Percentiles rank a stretch among this genome's conserved stretches.
These are phyloP conservation scores for Pisolithus marmoratus DNA, from an alignment of 768 basidiomycete genomes.

Conservation along the genomic window DNA sequence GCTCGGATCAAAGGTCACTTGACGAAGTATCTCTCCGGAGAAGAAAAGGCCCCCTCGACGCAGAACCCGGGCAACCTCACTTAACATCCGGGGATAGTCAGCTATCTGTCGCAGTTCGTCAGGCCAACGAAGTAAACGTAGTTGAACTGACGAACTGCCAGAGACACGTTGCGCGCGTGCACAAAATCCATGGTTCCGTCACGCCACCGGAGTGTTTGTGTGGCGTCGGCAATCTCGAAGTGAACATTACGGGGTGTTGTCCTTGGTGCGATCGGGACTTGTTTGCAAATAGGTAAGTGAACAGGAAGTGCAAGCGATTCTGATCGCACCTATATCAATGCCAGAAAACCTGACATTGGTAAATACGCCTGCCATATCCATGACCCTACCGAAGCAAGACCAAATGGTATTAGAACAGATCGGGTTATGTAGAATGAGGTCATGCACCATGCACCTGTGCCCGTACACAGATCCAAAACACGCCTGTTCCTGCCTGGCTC, in stretches of 20 bases:
- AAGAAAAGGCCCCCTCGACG: conserved; percentile 68
- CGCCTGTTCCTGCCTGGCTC: conserved; percentile 38
- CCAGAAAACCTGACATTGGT: conserved; percentile 62
- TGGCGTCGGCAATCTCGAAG: conserved; percentile 66
- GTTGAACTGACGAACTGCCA: conserved; percentile 46
- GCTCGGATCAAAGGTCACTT: conserved; percentile 34
- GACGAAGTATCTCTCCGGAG: conserved; percentile 54
- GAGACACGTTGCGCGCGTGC: conserved; percentile 54
- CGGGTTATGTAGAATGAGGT: conserved; percentile 12
- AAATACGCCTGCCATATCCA: conserved; percentile 68
- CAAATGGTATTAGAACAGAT: conserved; percentile 11
- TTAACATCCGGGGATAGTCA: conserved; percentile 47
- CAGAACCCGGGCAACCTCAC: conserved; percentile 58
- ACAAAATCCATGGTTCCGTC: conserved; percentile 59
- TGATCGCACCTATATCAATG: conserved; percentile 65
- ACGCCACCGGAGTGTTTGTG: conserved; percentile 43
- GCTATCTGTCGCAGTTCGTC: conserved; percentile 39
- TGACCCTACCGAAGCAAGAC: conserved; percentile 44
- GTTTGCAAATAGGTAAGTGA: conserved; percentile 2
- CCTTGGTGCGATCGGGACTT: conserved; percentile 69
- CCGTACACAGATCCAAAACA: conserved; percentile 73
- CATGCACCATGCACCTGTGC: conserved; percentile 66
- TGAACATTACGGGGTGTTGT: conserved; percentile 54
- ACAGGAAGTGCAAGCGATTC: conserved; percentile 8
- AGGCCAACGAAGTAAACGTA: conserved; percentile 7